Evolutionary conservation across 805 yeast genomes (phyloP), one percentile per base, ranked within the genome.

Genomic region (Sporopachydermia lactativora): DNA sequence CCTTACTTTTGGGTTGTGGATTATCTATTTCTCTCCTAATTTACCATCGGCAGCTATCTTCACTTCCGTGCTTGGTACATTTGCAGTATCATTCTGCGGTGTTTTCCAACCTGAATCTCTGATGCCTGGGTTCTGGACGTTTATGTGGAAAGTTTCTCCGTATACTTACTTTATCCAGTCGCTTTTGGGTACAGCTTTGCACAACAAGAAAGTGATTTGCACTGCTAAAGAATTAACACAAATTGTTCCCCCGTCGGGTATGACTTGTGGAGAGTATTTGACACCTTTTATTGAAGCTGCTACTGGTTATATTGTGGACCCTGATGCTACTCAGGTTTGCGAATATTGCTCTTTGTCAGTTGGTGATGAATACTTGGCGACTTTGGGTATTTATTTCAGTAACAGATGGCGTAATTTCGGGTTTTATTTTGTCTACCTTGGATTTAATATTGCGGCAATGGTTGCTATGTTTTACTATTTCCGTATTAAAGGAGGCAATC

Each of bases 261-360:
- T 58, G 53, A 78, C 88, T 2, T 83, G 95, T 60, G 70, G 66
- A 5, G 61, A 68, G 34, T 84, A 66, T 57, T 59, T 75, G 50
- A 55, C 50, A 3, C 43, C 52, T 1, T 79, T 64, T 54, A 49
- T 77, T 31, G 45, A 56, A 2, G 19, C 40, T 3, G 62, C 63
- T 5, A 49, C 66, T 14, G 95, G 94, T 3, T 78, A 80, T 53
- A 51, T 82, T 35, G 44, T 51, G 1, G 64, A 80, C 51, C 74
- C 78, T 4, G 51, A 60, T 35, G 75, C 70, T 18, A 59, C 66
- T 5, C 45, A 55, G 5, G 47, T 46, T 16, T 69, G 75, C 50
- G 51, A 54, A 19, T 69, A 64, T 49, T 69, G 75, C 53, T 46
- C 55, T 14, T 59, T 59, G 42, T 41, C 51, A 37, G 42, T 47